Conservation (phyloP, 208 protist genomes). For the Trypanosoma platydactyli region DNA sequence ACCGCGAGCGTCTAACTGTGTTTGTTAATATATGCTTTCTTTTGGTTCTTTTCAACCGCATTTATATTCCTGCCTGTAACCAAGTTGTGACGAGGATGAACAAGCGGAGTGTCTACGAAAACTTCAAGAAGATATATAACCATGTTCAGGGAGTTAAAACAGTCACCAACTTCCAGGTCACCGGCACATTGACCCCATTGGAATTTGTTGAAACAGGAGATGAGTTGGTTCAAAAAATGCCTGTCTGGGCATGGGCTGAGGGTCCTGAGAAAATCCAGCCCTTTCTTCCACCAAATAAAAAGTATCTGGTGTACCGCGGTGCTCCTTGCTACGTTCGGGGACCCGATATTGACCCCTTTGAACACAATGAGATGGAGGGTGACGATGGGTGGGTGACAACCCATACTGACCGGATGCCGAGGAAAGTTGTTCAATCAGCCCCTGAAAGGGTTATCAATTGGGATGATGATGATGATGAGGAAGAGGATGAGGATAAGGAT, state of each 20-base stretch:
- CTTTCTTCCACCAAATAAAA: constrained; percentile 95
- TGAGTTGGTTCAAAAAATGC: constrained; percentile 93
- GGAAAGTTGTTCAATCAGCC: constrained; percentile 14
- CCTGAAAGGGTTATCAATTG: constrained; percentile 54
- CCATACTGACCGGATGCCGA: constrained; percentile 17
- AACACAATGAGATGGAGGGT: constrained; percentile 21
- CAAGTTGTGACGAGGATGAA: constrained; percentile 11
- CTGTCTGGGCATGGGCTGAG: constrained; percentile 95
- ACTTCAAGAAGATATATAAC: constrained; percentile 62
- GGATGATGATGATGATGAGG: constrained; percentile 53
- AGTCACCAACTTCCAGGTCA: constrained; percentile 49
- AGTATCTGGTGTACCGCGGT: constrained; percentile 92
- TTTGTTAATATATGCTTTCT: background rate
- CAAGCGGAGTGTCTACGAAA: constrained; percentile 51
- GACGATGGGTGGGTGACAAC: constrained; percentile 64
- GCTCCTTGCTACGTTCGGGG: constrained; percentile 56
- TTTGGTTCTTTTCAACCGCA: background rate
- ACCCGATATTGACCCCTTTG: constrained; percentile 12
- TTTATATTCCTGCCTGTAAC: background rate
- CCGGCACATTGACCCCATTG: constrained; percentile 66
- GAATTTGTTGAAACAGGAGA: constrained; percentile 96
- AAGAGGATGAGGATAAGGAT: constrained; percentile 36
- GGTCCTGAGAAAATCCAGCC: constrained; percentile 63
- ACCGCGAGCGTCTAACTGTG: background rate
- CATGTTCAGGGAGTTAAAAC: constrained; percentile 49